These are phyloP conservation scores for Fragilariopsis cylindrus DNA, from an alignment of 108 stramenopile genomes.

Conservation along the genomic window DNA sequence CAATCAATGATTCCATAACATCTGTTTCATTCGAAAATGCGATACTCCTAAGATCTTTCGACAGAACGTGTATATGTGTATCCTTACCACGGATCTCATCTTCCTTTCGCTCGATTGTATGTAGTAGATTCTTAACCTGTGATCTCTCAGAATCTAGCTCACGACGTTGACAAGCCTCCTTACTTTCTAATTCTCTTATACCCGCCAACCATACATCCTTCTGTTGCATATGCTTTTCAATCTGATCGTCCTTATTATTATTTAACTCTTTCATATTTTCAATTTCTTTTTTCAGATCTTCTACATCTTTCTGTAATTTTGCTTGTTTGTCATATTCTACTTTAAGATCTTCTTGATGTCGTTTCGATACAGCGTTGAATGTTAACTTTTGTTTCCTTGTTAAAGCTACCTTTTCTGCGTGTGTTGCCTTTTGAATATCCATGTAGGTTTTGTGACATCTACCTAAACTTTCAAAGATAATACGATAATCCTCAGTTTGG, in stretches of 20 bases:
- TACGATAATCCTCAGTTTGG: conserved; percentile 36
- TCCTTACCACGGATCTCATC: conserved; percentile 10
- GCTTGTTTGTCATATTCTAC: conserved; percentile 24
- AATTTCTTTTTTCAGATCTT: conserved; percentile 15
- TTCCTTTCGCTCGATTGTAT: conserved; percentile 33
- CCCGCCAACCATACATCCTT: conserved; percentile 8
- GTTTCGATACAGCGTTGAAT: conserved; percentile 32
- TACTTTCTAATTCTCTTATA: not conserved
- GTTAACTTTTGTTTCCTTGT: conserved; percentile 32
- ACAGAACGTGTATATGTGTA: conserved; percentile 16
- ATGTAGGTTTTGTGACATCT: conserved; percentile 36
- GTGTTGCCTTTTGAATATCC: conserved; percentile 17
- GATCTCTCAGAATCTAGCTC: conserved; percentile 43
- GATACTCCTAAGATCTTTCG: conserved; percentile 27
- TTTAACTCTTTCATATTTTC: conserved; percentile 27
- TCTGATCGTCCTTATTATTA: not conserved
- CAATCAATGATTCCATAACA: conserved; percentile 17
- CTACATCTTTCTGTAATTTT: conserved; percentile 17
- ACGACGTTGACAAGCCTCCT: conserved; percentile 19
- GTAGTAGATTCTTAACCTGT: conserved; percentile 5
- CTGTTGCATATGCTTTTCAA: conserved; percentile 14
- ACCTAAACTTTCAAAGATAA: conserved; percentile 36
- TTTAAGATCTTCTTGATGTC: conserved; percentile 47
- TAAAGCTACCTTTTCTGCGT: conserved; percentile 34
- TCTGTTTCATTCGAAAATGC: conserved; percentile 25